These are phyloP conservation scores for Boletellus ananiceps DNA, from an alignment of 768 basidiomycete genomes.

Conservation along the genomic window DNA sequence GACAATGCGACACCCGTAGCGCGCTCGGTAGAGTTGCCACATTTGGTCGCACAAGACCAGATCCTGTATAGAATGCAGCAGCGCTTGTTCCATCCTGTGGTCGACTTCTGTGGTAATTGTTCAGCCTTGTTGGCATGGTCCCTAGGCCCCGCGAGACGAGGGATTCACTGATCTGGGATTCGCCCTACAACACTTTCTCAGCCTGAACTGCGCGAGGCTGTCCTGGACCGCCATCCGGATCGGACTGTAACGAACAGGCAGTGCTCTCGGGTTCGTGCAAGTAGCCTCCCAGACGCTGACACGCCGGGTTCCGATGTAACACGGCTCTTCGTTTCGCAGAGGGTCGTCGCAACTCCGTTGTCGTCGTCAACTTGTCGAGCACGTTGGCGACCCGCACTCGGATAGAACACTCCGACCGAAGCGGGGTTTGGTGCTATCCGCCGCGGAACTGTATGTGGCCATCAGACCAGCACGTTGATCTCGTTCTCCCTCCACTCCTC, in stretches of 20 bases:
- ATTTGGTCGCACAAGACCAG: constrained; percentile 8
- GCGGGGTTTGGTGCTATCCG: background rate
- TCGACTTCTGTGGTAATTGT: constrained; percentile 11
- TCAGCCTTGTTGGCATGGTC: constrained; percentile 19
- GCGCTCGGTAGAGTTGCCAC: background rate
- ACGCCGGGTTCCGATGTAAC: constrained; percentile 7
- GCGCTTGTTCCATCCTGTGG: background rate
- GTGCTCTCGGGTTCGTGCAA: constrained; percentile 10
- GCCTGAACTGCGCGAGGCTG: background rate
- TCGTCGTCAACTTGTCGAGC: background rate
- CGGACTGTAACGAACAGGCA: background rate
- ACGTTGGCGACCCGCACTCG: background rate
- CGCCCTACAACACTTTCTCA: constrained; percentile 9
- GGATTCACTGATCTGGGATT: constrained; percentile 20
- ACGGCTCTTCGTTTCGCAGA: constrained; percentile 6
- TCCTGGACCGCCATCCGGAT: no score
- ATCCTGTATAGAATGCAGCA: constrained; percentile 1
- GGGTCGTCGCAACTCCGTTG: background rate
- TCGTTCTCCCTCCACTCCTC: background rate
- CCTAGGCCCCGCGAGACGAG: constrained; percentile 1
- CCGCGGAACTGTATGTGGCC: no score
- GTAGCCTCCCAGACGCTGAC: background rate
- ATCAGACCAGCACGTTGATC: background rate
- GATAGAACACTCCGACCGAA: background rate
- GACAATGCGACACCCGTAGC: background rate